These are phyloP conservation scores for Conticribra guillardii DNA, from an alignment of 108 stramenopile species.

Conservation along the genomic window DNA sequence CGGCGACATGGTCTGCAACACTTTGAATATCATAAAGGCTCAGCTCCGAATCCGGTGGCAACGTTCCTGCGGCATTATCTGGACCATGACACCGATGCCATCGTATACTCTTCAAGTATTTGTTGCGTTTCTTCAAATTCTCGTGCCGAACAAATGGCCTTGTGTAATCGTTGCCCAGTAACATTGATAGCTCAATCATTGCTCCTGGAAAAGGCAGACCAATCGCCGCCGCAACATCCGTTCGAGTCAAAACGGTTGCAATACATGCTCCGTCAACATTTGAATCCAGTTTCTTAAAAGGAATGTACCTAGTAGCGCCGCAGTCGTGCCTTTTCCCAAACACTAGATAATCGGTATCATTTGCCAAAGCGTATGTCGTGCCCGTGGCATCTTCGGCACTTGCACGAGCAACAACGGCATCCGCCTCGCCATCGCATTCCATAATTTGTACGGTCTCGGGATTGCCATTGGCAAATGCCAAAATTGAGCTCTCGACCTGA, in stretches of 20 bases:
- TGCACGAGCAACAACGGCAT: slow-evolving; percentile 59
- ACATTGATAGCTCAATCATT: slow-evolving; percentile 64
- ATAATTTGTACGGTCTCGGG: slow-evolving; percentile 32
- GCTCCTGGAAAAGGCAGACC: slow-evolving; percentile 48
- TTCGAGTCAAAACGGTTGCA: slow-evolving; percentile 20
- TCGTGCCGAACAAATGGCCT: slow-evolving; percentile 33
- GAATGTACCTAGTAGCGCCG: slow-evolving; percentile 57
- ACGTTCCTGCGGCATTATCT: slow-evolving; percentile 9
- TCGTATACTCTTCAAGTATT: slow-evolving; percentile 32
- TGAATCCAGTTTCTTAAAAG: slow-evolving; percentile 39
- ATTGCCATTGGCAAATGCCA: slow-evolving; percentile 13
- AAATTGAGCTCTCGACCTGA: slow-evolving; percentile 25
- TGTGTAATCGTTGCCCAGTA: slow-evolving; percentile 78
- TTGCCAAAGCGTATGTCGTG: slow-evolving; percentile 50
- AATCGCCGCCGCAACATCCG: slow-evolving; percentile 41
- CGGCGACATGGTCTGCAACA: slow-evolving; percentile 25
- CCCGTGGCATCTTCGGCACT: slow-evolving; percentile 34
- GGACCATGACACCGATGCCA: slow-evolving; percentile 20
- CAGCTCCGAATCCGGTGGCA: slow-evolving; percentile 25
- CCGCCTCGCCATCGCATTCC: slow-evolving; percentile 67
- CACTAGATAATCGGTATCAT: slow-evolving; percentile 72
- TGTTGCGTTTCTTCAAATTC: slow-evolving; percentile 13
- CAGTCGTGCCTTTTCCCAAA: slow-evolving; percentile 30
- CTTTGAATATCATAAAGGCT: slow-evolving; percentile 6
- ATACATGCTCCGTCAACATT: neutral